A percentile compares a stretch with the other conserved stretches of the same genome.
Evolutionary conservation across 192 early-diverging fungal species (phyloP).

Genomic region (Umbelopsis isabellina): DNA sequence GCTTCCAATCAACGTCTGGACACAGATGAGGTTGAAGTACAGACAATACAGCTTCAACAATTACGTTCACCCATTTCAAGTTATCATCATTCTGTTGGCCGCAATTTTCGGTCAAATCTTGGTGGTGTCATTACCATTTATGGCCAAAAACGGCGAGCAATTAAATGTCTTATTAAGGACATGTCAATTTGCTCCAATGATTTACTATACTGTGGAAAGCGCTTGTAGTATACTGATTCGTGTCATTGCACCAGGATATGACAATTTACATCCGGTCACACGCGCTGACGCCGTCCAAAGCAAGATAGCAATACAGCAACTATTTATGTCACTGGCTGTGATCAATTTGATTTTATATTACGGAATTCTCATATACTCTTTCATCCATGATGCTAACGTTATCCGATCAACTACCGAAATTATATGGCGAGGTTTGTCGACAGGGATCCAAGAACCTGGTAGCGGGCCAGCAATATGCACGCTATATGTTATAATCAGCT

Average conservation of each 20-base stretch:
- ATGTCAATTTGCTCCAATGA: not conserved
- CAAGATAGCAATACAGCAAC: conserved; percentile 2
- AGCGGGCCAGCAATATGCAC: not conserved
- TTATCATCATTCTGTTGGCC: not conserved
- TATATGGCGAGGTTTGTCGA: not conserved
- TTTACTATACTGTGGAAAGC: not conserved
- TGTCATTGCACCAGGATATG: not conserved
- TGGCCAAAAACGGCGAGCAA: not conserved
- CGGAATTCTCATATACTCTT: not conserved
- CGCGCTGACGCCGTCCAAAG: conserved; percentile 2
- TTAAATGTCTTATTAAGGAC: not conserved
- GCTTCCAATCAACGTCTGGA: not conserved
- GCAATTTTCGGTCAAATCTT: not conserved
- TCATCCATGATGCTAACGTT: not conserved
- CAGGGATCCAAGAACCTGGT: not conserved
- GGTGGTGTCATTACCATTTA: not conserved
- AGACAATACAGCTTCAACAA: not conserved
- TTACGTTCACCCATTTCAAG: conserved; percentile 8
- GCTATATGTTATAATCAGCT: not conserved
- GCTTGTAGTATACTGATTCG: not conserved
- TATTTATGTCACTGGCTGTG: not conserved
- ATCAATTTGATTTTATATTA: not conserved
- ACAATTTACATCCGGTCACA: not conserved
- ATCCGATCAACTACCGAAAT: not conserved
- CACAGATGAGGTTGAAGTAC: not conserved